These are phyloP conservation scores for Cordyceps pruinosa DNA, from an alignment of 2,329 filamentous ascomycete species.

Conservation along the genomic window DNA sequence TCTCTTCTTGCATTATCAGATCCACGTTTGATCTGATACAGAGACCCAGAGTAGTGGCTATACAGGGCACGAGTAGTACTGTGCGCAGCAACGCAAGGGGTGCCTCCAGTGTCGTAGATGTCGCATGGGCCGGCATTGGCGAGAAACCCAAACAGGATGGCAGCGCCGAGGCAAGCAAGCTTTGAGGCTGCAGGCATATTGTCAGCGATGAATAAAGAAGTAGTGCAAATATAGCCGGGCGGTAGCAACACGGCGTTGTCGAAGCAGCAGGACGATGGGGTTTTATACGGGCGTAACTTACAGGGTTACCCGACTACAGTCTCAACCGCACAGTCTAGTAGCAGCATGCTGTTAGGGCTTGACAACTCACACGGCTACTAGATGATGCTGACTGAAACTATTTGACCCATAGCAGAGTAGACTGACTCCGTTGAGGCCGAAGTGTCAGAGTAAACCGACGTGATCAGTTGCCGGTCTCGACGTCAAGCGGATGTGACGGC, in stretches of 20 bases:
- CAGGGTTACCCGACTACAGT: too few relatives aligned
- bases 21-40: constrained; percentile 53
- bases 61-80: constrained; percentile 56
- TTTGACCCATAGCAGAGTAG: too few relatives aligned
- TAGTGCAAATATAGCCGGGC: not conserved
- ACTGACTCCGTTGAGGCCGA: not conserved
- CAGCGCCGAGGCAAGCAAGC: not conserved
- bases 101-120: constrained; percentile 49
- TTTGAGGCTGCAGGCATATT: not conserved
- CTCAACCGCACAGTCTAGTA: too few relatives aligned
- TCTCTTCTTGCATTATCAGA: constrained; percentile 39
- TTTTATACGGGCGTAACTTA: too few relatives aligned
- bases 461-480: not conserved
- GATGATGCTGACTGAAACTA: not conserved
- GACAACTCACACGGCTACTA: not conserved
- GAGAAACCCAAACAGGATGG: constrained; percentile 18
- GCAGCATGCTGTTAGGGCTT: too few relatives aligned
- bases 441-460: not conserved
- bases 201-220: not conserved
- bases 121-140: constrained; percentile 53
- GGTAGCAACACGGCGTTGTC: too few relatives aligned
- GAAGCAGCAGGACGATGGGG: not conserved
- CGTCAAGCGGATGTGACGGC: not conserved
- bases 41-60: constrained; percentile 40
- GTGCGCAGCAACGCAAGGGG: constrained; percentile 55